Base-by-base conservation (phyloP, 2,329 filamentous ascomycete genomes). In the Fusarium euwallaceae region DNA sequence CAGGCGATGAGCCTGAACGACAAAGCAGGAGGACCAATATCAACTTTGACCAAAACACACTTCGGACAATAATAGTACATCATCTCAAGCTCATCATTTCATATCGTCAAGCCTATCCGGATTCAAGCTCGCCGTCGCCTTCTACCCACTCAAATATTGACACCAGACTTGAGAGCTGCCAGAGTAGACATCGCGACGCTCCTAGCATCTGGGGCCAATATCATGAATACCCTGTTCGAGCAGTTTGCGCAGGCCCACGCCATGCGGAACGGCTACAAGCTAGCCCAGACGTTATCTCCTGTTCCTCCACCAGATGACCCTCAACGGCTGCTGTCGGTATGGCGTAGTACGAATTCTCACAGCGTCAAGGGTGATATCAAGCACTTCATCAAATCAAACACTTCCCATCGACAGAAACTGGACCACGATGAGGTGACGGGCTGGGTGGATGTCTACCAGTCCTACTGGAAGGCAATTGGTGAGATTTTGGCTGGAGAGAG, bases 371-470 rank as follows among this genome's bases (percentile, higher is more conserved):
- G 87, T 39, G 93, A 97, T 78, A 87, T 98, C 64, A 91, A 92
- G 66, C 92, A 93, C 79, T 88, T 97, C 67, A 90, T 96, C 69
- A 85, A 87, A 67, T 91, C 92, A 75, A 91, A 88, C 76, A 88
- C 87, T 65, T 84, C 86, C 29, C 87, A 86, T 67, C 85, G 87
- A 34, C 83, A 86, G 34, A 88, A 86, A 62, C 81, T 95, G 27
- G 85, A 87, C n/a, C 88, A 90, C 45, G 88, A 92, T 45, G 94
- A 98, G 84, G 86, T 90, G 27, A 89, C 88, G 67, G 92, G 92
- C n/a, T 99, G 97, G 97, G 87, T 92, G 0, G 95, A 98, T 43
- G 91, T 98, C 34, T 97, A 95, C 80, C 86, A 89, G 39, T 87
- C 90, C 22, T 98, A 95, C 80, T 98, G 95, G 95, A 95, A 93